Evolutionary conservation across 106 monocot species (phyloP), one percentile per base, ranked within the genome.

Genomic region (Chionographis japonica): DNA sequence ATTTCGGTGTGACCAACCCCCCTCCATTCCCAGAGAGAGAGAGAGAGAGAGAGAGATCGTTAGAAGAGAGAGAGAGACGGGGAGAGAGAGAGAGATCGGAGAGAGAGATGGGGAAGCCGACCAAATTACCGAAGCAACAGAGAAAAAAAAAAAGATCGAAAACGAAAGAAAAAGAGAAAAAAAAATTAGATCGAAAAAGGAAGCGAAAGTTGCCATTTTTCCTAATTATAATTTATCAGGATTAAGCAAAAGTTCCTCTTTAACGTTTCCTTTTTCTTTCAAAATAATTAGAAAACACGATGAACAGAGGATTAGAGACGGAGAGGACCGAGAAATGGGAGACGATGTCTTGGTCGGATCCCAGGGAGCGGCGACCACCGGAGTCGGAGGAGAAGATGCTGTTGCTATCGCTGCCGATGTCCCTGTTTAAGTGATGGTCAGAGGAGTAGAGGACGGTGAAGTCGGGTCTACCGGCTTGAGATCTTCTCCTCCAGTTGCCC

Each of bases 331-430:
- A 55, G 3, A 65, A 40, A 39, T 43, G 42, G 5, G 55, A 56
- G 42, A 64, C 54, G 54, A 40, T 20, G 35, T 54, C 55, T 8
- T 39, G n/a, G 16, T 72, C 72, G 41, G 72, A 63, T 62, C 63
- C 72, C 18, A 68, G 60, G 38, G 56, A 67, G 75, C 56, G 49
- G 14, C 67, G 75, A 12, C 39, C 55, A 8, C 56, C 68, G 4
- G 68, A 54, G 15, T 40, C 55, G 15, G 54, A 68, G 16, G 68
- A 16, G 40, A 68, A 68, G 16, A 27, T 35, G 41, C 11, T 14
- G 15, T 3, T 7, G 3, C 18, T 55, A 7, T 20, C 52, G 53
- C 52, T 14, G 52, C 12, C 20, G 55, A n/a, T 55, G 37, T 17
- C 17, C 17, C 15, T 12, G 52, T n/a, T n/a, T n/a, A n/a, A 68